These are phyloP conservation scores for Erodium texanum DNA, from an alignment of 441 rosid species.

Conservation along the genomic window DNA sequence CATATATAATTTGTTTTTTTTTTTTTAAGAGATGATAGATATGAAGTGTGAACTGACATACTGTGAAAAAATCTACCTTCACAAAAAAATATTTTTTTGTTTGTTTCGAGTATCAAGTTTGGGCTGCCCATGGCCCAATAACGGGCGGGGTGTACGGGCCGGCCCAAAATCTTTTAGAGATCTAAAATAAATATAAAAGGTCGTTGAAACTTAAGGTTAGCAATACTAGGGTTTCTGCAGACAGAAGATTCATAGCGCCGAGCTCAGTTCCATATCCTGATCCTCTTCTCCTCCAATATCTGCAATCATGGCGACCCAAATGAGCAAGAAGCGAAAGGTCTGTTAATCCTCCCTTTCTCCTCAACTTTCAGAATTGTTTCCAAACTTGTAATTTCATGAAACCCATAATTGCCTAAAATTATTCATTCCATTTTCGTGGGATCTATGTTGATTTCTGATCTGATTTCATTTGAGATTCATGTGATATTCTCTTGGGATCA, in stretches of 20 bases:
- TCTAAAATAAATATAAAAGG: too few relatives aligned
- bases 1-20: too few relatives aligned
- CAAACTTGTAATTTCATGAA: not conserved
- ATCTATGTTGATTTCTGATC: not conserved
- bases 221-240: not conserved
- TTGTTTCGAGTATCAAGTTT: too few relatives aligned
- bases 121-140: too few relatives aligned
- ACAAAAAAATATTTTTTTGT: too few relatives aligned
- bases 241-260: not conserved
- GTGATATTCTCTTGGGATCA: too few relatives aligned
- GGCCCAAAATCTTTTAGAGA: too few relatives aligned
- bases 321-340: constrained; percentile 70
- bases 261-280: not conserved
- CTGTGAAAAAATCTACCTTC: too few relatives aligned
- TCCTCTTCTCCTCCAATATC: not conserved
- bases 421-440: not conserved
- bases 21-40: too few relatives aligned
- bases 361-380: not conserved
- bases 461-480: not conserved
- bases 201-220: too few relatives aligned
- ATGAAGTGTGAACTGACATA: too few relatives aligned
- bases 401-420: not conserved
- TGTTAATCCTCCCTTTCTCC: not conserved
- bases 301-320: constrained; percentile 49
- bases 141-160: too few relatives aligned